Evolutionary conservation across 2,329 filamentous ascomycete species (phyloP).

Genomic region (Pleoardoris graminearum): DNA sequence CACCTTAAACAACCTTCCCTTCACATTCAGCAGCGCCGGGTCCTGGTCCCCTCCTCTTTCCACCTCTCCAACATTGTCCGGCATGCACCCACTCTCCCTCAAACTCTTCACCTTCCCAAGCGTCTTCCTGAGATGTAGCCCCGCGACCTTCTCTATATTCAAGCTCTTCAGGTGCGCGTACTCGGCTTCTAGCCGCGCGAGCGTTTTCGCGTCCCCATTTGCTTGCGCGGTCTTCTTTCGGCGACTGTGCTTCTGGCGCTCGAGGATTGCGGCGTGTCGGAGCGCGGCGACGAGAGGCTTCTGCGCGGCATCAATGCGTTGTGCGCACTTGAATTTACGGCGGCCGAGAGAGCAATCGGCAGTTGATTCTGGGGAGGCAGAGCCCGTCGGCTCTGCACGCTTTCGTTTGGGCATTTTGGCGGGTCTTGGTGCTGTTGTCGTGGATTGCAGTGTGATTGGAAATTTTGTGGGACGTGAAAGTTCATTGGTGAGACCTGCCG

Average conservation of each 20-base stretch:
- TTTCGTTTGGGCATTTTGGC: constrained; percentile 42
- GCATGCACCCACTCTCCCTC: constrained; percentile 54
- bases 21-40: constrained; percentile 59
- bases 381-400: constrained; percentile 22
- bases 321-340: constrained; percentile 35
- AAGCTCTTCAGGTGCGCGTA: constrained; percentile 62
- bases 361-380: not conserved
- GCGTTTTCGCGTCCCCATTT: constrained; percentile 52
- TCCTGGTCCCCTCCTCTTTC: constrained; percentile 48
- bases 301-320: constrained; percentile 57
- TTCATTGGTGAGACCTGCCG: not conserved
- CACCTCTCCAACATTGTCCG: constrained; percentile 40
- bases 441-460: not conserved
- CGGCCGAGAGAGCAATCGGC: constrained; percentile 12
- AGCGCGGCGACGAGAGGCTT: constrained; percentile 66
- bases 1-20: constrained; percentile 63
- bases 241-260: constrained; percentile 73
- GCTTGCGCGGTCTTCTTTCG: constrained; percentile 60
- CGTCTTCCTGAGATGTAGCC: constrained; percentile 60
- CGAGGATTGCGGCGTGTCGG: constrained; percentile 74
- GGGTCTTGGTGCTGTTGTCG: not conserved
- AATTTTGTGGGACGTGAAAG: constrained; percentile 6
- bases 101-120: constrained; percentile 60
- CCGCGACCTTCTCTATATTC: constrained; percentile 54
- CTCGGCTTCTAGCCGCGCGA: constrained; percentile 65